Evolutionary conservation across 2,329 filamentous ascomycete genomes (phyloP).

Genomic region (Colletotrichum paranaense): DNA sequence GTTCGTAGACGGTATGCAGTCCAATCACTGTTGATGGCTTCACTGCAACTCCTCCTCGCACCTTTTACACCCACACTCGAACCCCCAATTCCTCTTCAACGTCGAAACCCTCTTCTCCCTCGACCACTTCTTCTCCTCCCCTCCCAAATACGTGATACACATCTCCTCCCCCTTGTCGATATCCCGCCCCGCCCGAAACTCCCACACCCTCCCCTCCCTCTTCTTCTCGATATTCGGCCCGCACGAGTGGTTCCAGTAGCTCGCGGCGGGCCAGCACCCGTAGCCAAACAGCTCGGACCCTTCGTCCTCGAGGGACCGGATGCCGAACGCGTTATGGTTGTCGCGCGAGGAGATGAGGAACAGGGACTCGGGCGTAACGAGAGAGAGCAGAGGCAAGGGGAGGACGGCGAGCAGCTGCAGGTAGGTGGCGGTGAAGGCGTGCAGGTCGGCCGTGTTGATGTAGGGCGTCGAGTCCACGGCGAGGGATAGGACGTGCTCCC

Average conservation of each 20-base stretch:
- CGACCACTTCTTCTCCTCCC: slow-evolving; percentile 13
- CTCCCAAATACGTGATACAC: slow-evolving; percentile 29
- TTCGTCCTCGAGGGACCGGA: slow-evolving; percentile 31
- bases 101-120: slow-evolving; percentile 16
- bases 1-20: too few species aligned
- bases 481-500: slow-evolving; percentile 25
- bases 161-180: slow-evolving; percentile 16
- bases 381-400: neutral
- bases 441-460: slow-evolving; percentile 13
- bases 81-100: slow-evolving; percentile 28
- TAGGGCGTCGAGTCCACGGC: slow-evolving; percentile 27
- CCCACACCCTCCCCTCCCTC: slow-evolving; percentile 25
- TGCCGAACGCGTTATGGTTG: slow-evolving; percentile 29
- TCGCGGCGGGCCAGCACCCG: slow-evolving; percentile 29
- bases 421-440: slow-evolving; percentile 15
- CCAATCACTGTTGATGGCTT: too few species aligned
- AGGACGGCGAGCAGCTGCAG: slow-evolving; percentile 32
- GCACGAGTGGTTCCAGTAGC: slow-evolving; percentile 34
- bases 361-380: slow-evolving; percentile 20
- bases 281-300: slow-evolving; percentile 33
- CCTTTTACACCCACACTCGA: slow-evolving; percentile 26
- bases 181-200: slow-evolving; percentile 13
- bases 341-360: slow-evolving; percentile 23
- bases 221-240: slow-evolving; percentile 17
- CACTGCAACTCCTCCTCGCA: neutral